Evolutionary conservation across 2,329 filamentous ascomycete species (phyloP).

Genomic region (Thermothelomyces thermophilus): DNA sequence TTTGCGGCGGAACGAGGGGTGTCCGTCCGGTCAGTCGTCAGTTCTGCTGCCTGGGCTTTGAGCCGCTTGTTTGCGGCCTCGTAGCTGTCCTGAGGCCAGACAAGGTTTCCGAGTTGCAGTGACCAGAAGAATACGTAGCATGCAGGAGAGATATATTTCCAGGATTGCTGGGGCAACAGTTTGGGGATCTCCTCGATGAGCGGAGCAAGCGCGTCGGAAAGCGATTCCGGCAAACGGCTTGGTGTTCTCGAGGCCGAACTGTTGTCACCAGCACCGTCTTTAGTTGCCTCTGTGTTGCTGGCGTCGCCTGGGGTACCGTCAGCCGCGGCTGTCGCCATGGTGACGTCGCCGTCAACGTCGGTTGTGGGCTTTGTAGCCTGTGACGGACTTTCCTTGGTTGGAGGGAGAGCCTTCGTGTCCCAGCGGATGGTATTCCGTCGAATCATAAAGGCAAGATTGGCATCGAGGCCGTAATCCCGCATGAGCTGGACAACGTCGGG

Average conservation of each 20-base stretch:
- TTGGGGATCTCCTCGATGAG: conserved; percentile 63
- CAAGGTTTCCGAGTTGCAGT: conserved; percentile 73
- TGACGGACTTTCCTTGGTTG: conserved; percentile 13
- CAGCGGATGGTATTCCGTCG: conserved; percentile 66
- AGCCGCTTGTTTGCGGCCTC: conserved; percentile 65
- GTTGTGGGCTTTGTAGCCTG: conserved; percentile 21
- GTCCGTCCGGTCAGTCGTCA: conserved; percentile 67
- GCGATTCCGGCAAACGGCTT: conserved; percentile 40
- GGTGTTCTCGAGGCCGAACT: conserved; percentile 13
- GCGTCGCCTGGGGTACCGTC: conserved; percentile 29
- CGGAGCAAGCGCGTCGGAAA: conserved; percentile 65
- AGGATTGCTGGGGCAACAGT: conserved; percentile 55
- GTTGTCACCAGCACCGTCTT: not conserved
- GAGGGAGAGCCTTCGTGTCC: conserved; percentile 25
- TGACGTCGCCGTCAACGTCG: conserved; percentile 53
- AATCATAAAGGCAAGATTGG: conserved; percentile 78
- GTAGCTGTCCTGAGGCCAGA: conserved; percentile 71
- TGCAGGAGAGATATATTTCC: conserved; percentile 64
- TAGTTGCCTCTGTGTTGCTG: conserved; percentile 16
- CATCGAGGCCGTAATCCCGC: conserved; percentile 69
- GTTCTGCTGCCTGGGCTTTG: conserved; percentile 57
- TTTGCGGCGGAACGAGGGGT: conserved; percentile 59
- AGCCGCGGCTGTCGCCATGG: conserved; percentile 36
- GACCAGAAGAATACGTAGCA: conserved; percentile 94
- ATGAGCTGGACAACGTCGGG: conserved; percentile 71